Base-by-base conservation (phyloP, 176 grass and related monocot species). In the Pharus latifolius region DNA sequence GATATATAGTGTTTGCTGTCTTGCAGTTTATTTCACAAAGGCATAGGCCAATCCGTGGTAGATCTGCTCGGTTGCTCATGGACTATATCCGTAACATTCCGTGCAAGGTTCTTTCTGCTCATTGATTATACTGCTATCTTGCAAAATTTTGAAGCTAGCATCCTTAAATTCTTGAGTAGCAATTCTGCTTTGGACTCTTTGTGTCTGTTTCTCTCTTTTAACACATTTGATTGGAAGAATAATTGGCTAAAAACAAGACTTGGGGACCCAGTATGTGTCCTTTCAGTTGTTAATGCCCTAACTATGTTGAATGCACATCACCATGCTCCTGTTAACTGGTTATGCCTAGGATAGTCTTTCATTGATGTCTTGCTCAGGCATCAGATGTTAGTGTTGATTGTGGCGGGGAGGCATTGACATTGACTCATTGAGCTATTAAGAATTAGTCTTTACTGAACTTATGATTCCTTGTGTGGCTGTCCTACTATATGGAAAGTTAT, bases 11-110 rank as follows among this genome's bases (percentile, higher is more conserved):
- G 60, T 38, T 66, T 82, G 27, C 3, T 33, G 10, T 43, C 13
- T 54, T 70, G 57, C 81, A 97, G 93, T 97, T 87, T 65, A 78
- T 97, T 76, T 84, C 93, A 18, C 89, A 97, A 80, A 90, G 83
- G 78, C 89, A 97, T 40, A 82, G 61, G 72, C 93, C 89, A 54
- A 56, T 97, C 75, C 88, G 89, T 78, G 93, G 93, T 56, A 92
- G 76, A 65, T 71, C 78, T 64, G 82, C 65, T 63, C 68, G 19
- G 69, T 52, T 97, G 34, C 78, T 97, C 47, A 72, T 97, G 23
- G 86, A 80, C 46, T 97, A 97, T 16, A 80, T 89, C 15, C 81
- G 86, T 56, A 87, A 27, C 57, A 79, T 70, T 49, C 89, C 93
- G 42, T 97, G 93, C 84, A 97, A 97, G 89, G 93, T 96, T 75